These are phyloP conservation scores for Plasmodium coatneyi DNA, from an alignment of 169 alveolate genomes.

Conservation along the genomic window DNA sequence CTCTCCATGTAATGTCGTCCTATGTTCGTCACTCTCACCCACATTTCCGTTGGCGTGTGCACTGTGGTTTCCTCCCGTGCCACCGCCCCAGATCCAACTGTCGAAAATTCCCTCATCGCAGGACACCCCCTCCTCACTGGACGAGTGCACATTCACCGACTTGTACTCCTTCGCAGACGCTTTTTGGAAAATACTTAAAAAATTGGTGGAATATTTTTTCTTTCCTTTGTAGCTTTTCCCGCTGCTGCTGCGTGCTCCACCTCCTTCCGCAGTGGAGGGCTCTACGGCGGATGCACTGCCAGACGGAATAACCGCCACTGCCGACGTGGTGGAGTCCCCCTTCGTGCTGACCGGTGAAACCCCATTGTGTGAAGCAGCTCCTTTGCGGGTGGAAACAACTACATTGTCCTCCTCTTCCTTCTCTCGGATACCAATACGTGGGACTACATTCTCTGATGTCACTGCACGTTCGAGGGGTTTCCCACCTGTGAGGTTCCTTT, in stretches of 20 bases:
- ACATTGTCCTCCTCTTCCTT: neutral
- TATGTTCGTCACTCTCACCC: neutral
- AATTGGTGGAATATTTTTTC: constrained; percentile 37
- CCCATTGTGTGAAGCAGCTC: neutral
- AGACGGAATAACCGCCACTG: neutral
- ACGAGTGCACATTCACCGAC: constrained; percentile 12
- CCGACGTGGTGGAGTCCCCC: neutral
- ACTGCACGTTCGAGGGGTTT: neutral
- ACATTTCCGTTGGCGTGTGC: neutral
- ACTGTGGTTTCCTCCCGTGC: neutral
- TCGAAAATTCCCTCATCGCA: neutral
- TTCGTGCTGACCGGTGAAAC: neutral
- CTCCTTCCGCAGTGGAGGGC: neutral
- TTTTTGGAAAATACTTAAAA: constrained; percentile 43
- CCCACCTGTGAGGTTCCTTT: neutral
- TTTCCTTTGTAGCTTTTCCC: neutral
- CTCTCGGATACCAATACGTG: neutral
- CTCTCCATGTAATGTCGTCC: neutral
- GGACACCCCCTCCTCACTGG: neutral
- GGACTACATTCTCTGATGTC: neutral
- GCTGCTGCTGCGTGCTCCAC: neutral
- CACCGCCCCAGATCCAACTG: neutral
- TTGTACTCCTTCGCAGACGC: constrained; percentile 22
- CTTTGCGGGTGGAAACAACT: neutral
- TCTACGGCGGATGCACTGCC: neutral